A percentile compares a stretch with the other conserved stretches of the same genome.
Evolutionary conservation across 176 grass and related monocot genomes (phyloP).

Genomic region (Musa troglodytarum): DNA sequence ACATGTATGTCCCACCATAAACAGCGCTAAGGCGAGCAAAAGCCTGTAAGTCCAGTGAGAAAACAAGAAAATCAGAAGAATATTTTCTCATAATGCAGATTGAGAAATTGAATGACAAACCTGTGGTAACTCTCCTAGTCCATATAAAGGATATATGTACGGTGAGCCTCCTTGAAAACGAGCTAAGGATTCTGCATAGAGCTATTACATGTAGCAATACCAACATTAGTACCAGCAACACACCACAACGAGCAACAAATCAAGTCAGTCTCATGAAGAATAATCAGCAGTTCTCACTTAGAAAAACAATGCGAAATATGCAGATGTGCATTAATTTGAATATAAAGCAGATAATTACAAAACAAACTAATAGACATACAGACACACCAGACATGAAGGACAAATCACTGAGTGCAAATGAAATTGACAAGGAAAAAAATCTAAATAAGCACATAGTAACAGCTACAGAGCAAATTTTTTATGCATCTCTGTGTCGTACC

Average conservation of each 20-base stretch:
- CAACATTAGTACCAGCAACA: slow-evolving; percentile 1
- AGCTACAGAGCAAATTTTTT: too few relatives aligned
- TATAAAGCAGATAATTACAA: too few relatives aligned
- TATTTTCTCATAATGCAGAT: neutral
- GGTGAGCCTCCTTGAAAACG: slow-evolving; percentile 97
- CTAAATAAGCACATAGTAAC: too few relatives aligned
- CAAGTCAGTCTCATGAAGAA: too few relatives aligned
- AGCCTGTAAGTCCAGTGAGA: slow-evolving; percentile 33
- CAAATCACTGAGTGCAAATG: too few relatives aligned
- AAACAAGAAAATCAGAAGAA: slow-evolving; percentile 12
- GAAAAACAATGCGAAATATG: too few relatives aligned
- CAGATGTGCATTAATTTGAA: too few relatives aligned
- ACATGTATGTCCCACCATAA: slow-evolving; percentile 91
- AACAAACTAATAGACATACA: too few relatives aligned
- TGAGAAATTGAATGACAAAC: slow-evolving; percentile 20
- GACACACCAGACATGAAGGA: too few relatives aligned
- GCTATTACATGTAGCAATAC: slow-evolving; percentile 28
- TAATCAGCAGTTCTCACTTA: too few relatives aligned
- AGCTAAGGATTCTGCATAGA: slow-evolving; percentile 82
- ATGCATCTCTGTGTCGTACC: too few relatives aligned
- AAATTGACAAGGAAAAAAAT: too few relatives aligned
- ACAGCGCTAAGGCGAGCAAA: slow-evolving; percentile 93
- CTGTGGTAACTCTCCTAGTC: slow-evolving; percentile 92
- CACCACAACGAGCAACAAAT: neutral
- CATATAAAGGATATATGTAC: slow-evolving; percentile 95